Evolutionary conservation across 108 stramenopile species (phyloP).

Genomic region (Thalassiosira profunda): DNA sequence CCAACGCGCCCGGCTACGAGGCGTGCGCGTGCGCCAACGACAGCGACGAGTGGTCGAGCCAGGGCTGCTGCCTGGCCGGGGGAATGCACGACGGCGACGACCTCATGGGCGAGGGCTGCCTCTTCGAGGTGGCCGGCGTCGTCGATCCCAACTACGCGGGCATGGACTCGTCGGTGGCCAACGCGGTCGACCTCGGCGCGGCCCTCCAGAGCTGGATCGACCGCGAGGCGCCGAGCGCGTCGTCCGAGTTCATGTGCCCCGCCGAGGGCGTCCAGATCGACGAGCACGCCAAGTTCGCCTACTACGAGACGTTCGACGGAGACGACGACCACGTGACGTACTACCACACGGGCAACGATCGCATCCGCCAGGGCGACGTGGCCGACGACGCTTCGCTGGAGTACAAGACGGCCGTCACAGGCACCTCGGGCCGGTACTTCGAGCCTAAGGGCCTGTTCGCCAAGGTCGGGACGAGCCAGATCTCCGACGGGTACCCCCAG

Average conservation of each 20-base stretch:
- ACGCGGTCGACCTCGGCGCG: slow-evolving; percentile 47
- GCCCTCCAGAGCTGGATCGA: slow-evolving; percentile 45
- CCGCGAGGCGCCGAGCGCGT: slow-evolving; percentile 24
- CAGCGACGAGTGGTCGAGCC: slow-evolving; percentile 46
- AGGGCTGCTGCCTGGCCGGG: slow-evolving; percentile 53
- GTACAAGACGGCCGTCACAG: slow-evolving; percentile 33
- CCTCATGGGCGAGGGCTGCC: slow-evolving; percentile 46
- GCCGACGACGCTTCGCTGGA: slow-evolving; percentile 1
- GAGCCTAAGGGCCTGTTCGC: slow-evolving; percentile 37
- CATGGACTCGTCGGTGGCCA: slow-evolving; percentile 27
- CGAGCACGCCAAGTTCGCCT: slow-evolving; percentile 41
- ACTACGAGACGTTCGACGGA: slow-evolving; percentile 41
- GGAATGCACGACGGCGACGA: slow-evolving; percentile 30
- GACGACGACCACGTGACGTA: slow-evolving; percentile 32
- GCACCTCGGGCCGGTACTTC: slow-evolving; percentile 49
- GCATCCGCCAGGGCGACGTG: slow-evolving; percentile 50
- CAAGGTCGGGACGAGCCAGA: slow-evolving; percentile 31
- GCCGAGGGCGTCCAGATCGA: slow-evolving; percentile 22
- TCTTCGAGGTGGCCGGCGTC: slow-evolving; percentile 47
- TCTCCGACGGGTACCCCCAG: slow-evolving; percentile 38
- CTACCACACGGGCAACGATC: slow-evolving; percentile 50
- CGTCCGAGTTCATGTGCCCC: slow-evolving; percentile 51
- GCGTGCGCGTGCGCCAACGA: slow-evolving; percentile 48
- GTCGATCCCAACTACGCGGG: slow-evolving; percentile 56
- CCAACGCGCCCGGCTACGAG: slow-evolving; percentile 31